Base-by-base conservation (phyloP, 257 asterid species). In the Ligustrum vulgare region DNA sequence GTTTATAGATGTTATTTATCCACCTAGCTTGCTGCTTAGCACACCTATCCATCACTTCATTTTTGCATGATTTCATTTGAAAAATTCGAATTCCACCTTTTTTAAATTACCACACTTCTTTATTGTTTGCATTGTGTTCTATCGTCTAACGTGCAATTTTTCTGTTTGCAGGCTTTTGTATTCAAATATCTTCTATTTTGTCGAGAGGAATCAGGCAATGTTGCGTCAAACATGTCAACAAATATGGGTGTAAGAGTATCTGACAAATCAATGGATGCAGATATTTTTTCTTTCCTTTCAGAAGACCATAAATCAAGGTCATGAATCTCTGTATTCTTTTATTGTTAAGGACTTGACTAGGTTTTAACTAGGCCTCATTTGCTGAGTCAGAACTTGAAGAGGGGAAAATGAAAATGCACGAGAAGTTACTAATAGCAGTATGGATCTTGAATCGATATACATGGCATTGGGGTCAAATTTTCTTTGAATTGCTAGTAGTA, bases 161-260 rank as follows among this genome's bases (percentile, higher is more conserved):
- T 76, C 74, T 80, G 62, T 78, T 31, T 88, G 89, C 96, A 94
- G 99, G 99, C 97, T 76, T 94, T 88, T 84, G 96, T 94, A 66
- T 96, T 94, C 77, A 94, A 91, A 79, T 80, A 91, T 84, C 96
- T 94, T 79, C 78, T 92, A 43, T 94, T 94, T 79, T 81, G 75
- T 74, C 79, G 80, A n/a, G 97, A 89, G 77, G 92, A 85, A 47
- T 79, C 81, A 73, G 60, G 16, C 51, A 65, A 73, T 80, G 79
- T 73, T 82, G 79, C 84, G 23, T 74, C 80, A 25, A 58, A 73
- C 80, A 65, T 80, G 79, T 31, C 83, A 34, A 69, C 83, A 65
- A 79, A 45, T 80, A 65, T 75, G 63, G 76, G 78, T 74, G 60
- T 77, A 66, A 82, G 83, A 71, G 80, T 72, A 75, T 73, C 89